Evolutionary conservation across 352 stramenopile genomes (phyloP).

Genomic region (Globisporangium iwayamae): DNA sequence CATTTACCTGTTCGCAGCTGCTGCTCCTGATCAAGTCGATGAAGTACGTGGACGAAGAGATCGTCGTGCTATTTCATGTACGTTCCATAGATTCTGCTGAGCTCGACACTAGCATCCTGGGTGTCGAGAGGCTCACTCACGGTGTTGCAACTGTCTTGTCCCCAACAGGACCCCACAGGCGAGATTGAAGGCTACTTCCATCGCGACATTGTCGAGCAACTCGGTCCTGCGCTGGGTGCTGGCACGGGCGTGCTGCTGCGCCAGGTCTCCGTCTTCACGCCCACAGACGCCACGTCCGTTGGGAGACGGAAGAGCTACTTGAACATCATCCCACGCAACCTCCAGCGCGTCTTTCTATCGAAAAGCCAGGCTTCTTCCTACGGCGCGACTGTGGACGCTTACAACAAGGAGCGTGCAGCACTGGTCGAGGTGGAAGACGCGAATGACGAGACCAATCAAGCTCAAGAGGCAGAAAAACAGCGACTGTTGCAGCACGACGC

Average conservation of each 20-base stretch:
- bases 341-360: slow-evolving; percentile 50
- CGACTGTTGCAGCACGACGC: slow-evolving; percentile 43
- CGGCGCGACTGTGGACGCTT: slow-evolving; percentile 38
- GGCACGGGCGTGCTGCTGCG: slow-evolving; percentile 56
- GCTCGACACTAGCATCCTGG: background rate
- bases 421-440: slow-evolving; percentile 28
- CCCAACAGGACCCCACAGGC: slow-evolving; percentile 63
- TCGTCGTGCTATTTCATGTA: slow-evolving; percentile 74
- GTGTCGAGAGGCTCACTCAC: background rate
- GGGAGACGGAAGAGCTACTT: slow-evolving; percentile 56
- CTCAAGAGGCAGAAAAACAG: slow-evolving; percentile 26
- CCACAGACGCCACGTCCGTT: slow-evolving; percentile 41
- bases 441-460: slow-evolving; percentile 17
- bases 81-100: background rate
- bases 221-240: slow-evolving; percentile 49
- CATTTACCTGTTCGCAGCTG: slow-evolving; percentile 24
- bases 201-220: slow-evolving; percentile 67
- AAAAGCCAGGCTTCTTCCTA: slow-evolving; percentile 22
- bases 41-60: slow-evolving; percentile 82
- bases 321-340: slow-evolving; percentile 68
- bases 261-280: slow-evolving; percentile 67
- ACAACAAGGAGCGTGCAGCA: slow-evolving; percentile 39
- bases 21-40: slow-evolving; percentile 76
- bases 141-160: background rate
- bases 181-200: slow-evolving; percentile 83